Evolutionary conservation across 768 basidiomycete species (phyloP).

Genomic region (Sporobolomyces pararoseus): DNA sequence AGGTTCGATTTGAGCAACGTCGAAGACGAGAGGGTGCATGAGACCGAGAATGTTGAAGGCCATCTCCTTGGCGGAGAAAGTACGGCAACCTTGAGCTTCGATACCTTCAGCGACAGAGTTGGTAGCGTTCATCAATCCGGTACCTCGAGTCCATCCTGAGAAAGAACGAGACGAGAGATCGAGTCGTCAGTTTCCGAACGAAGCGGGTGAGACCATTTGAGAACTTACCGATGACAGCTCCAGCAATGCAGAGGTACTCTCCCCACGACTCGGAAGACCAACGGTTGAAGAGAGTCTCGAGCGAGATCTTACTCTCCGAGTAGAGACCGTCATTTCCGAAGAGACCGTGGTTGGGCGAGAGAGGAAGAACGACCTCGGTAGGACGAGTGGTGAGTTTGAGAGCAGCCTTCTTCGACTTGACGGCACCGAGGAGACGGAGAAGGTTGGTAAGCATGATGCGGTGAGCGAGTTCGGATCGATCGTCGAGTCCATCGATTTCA

Average conservation of each 20-base stretch:
- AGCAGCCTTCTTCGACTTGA: slow-evolving; percentile 97
- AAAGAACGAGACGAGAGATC: slow-evolving; percentile 1
- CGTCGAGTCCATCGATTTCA: slow-evolving; percentile 94
- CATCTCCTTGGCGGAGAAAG: slow-evolving; percentile 99
- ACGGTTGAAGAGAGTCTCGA: slow-evolving; percentile 96
- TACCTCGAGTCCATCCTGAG: slow-evolving; percentile 90
- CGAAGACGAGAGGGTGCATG: slow-evolving; percentile 98
- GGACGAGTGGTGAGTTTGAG: slow-evolving; percentile 95
- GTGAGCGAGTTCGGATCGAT: slow-evolving; percentile 95
- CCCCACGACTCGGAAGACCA: slow-evolving; percentile 99
- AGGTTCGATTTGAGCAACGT: slow-evolving; percentile 97
- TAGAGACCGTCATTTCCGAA: slow-evolving; percentile 98
- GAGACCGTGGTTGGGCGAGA: slow-evolving; percentile 95
- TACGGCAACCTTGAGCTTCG: slow-evolving; percentile 87
- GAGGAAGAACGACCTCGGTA: slow-evolving; percentile 93
- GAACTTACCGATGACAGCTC: slow-evolving; percentile 86
- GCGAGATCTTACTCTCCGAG: slow-evolving; percentile 94
- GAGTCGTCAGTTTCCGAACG: not conserved
- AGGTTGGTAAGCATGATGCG: slow-evolving; percentile 98
- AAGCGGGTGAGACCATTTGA: slow-evolving; percentile 18
- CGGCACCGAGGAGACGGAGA: slow-evolving; percentile 89
- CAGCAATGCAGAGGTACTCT: slow-evolving; percentile 94
- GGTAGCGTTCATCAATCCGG: slow-evolving; percentile 91
- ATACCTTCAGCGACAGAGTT: slow-evolving; percentile 91
- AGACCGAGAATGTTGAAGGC: slow-evolving; percentile 99